These are phyloP conservation scores for Vitis rotundifolia DNA, from an alignment of 164 flowering plant species.

Conservation along the genomic window DNA sequence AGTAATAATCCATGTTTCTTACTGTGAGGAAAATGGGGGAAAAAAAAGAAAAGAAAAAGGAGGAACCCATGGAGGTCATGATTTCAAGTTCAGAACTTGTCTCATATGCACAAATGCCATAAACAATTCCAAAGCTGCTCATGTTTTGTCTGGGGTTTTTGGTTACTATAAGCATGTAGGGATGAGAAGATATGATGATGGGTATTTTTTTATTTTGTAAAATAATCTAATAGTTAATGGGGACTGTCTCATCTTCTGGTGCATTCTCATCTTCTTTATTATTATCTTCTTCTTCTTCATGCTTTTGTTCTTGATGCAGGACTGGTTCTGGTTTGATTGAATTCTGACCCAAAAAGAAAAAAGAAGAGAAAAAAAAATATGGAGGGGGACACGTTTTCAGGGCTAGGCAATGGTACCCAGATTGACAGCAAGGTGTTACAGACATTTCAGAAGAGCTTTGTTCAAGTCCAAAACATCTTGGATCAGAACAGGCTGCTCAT, in stretches of 20 bases:
- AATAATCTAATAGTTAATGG: not conserved
- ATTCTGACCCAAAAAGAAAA: not conserved
- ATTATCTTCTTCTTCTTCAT: slow-evolving; percentile 2
- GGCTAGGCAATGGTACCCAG: slow-evolving; percentile 41
- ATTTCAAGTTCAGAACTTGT: slow-evolving; percentile 33
- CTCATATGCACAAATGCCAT: slow-evolving; percentile 30
- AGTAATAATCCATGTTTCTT: slow-evolving; percentile 8
- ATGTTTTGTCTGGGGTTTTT: slow-evolving; percentile 32
- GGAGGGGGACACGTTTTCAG: slow-evolving; percentile 57
- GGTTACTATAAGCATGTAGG: slow-evolving; percentile 6
- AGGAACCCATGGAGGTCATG: slow-evolving; percentile 32
- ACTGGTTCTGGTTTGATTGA: slow-evolving; percentile 16
- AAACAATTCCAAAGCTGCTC: slow-evolving; percentile 27
- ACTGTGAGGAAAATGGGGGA: not conserved
- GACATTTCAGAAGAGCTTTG: slow-evolving; percentile 61
- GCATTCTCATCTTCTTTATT: too few species aligned
- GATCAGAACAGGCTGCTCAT: slow-evolving; percentile 66
- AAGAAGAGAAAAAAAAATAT: slow-evolving; percentile 17
- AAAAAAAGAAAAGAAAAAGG: slow-evolving; percentile 1
- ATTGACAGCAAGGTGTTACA: slow-evolving; percentile 54
- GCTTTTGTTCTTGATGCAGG: slow-evolving; percentile 22
- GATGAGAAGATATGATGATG: slow-evolving; percentile 19
- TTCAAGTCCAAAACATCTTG: slow-evolving; percentile 58
- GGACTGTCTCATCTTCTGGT: slow-evolving; percentile 12
- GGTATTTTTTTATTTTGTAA: slow-evolving; percentile 3